Base-by-base conservation (phyloP, 2,329 filamentous ascomycete species). In the Cladophialophora carrionii region DNA sequence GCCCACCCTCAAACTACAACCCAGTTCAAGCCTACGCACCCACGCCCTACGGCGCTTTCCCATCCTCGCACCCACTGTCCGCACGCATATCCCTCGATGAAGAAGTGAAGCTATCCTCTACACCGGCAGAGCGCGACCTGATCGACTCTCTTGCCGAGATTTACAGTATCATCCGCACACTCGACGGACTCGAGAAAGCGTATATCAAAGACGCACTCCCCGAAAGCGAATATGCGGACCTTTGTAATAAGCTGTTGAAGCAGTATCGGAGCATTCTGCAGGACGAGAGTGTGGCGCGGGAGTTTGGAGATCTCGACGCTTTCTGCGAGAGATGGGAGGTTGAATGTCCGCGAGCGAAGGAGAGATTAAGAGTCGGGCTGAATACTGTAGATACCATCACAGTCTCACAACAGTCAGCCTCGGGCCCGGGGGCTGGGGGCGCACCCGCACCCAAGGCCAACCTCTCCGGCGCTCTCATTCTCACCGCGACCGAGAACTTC, bases 81-180 rank as follows among this genome's bases (percentile, higher is more conserved):
- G 92, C 93, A 22, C 95, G 90, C 20, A 96, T 97, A 78, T 97
- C 93, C 75, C 87, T 96, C 53, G 94, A 97, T 75, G 91, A 97
- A 82, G 95, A 98, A 83, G 92, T 97, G 72, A 96, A 96, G 78
- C 85, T 99, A 66, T 88, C 92, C 57, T 89, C 91, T 46, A 96
- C 89, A 24, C 88, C 90, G 71, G 89, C 91, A 48, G 94, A 98
- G 79, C 89, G 94, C 67, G 93, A 99, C 75, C 83, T 98, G 0
- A 92, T 97, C 77, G 95, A 98, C 75, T 98, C 95, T 1, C 87
- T 99, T 14, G 95, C 94, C 62, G 95, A 99, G 78, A 88, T 99
- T 26, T 99, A 98, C 79, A 96, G 93, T 79, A 98, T 99, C 71
- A 94, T 99, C 43, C 86, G 97, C 67, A 98, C 95, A 0, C 83